Evolutionary conservation across 2,329 filamentous ascomycete genomes (phyloP).

Genomic region (Zymoseptoria tritici): DNA sequence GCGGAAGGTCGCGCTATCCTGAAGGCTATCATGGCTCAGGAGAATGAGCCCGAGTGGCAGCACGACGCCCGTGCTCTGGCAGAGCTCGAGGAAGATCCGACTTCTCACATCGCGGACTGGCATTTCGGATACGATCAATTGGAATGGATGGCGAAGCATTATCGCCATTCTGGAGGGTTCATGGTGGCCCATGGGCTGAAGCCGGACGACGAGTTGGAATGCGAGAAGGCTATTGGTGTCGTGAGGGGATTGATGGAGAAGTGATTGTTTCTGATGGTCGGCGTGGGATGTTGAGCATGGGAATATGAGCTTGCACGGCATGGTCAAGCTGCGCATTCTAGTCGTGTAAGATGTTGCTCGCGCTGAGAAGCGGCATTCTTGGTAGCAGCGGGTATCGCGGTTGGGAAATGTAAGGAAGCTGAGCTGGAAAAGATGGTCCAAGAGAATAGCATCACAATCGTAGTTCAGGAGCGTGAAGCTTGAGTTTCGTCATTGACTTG

Average conservation of each 20-base stretch:
- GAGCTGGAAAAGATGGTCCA: neutral
- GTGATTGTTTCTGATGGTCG: neutral
- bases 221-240: neutral
- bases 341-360: neutral
- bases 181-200: neutral
- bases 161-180: neutral
- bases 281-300: neutral
- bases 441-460: neutral
- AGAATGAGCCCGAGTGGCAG: neutral
- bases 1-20: constrained; percentile 29
- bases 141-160: neutral
- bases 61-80: neutral
- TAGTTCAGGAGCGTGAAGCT: neutral
- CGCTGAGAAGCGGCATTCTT: neutral
- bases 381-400: neutral
- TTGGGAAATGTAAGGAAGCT: neutral
- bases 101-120: neutral
- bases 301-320: neutral
- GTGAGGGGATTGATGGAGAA: neutral
- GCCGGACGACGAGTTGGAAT: neutral
- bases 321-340: neutral
- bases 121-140: neutral
- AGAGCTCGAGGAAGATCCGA: neutral
- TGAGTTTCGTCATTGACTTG: neutral
- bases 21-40: constrained; percentile 17